These are phyloP conservation scores for Thelonectria blattea DNA, from an alignment of 2,329 filamentous ascomycete species.

Conservation along the genomic window DNA sequence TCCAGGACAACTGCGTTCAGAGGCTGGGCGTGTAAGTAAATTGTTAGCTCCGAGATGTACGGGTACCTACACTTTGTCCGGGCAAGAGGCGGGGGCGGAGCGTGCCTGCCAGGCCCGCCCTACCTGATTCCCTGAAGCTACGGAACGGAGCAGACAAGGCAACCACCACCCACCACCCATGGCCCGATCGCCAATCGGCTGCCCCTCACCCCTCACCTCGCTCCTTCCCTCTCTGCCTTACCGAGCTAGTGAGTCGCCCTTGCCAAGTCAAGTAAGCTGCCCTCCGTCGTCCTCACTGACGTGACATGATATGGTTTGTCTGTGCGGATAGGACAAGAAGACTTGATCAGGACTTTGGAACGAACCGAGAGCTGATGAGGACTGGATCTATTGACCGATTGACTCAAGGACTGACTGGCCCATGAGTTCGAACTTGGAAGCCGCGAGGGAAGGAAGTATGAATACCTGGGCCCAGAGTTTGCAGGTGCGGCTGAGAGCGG, in stretches of 20 bases:
- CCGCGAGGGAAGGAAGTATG: background rate
- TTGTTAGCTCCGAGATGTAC: background rate
- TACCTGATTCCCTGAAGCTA: background rate
- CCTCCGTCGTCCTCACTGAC: background rate
- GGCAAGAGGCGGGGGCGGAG: background rate
- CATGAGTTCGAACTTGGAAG: background rate
- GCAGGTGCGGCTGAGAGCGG: slow-evolving; percentile 25
- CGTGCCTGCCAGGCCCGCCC: background rate
- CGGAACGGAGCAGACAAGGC: background rate
- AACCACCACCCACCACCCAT: background rate
- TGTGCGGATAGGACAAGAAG: background rate
- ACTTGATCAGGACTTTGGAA: background rate
- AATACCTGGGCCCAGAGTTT: background rate
- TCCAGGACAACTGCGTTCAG: no score
- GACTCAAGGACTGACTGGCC: background rate
- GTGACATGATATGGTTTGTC: background rate
- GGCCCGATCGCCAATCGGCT: background rate
- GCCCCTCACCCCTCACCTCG: background rate
- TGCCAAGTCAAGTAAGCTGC: background rate
- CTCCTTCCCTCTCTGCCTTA: background rate
- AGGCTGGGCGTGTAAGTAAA: background rate
- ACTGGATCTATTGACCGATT: background rate
- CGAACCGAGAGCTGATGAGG: no score
- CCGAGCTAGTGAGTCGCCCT: background rate
- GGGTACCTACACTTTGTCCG: no score